Evolutionary conservation across 108 stramenopile species (phyloP), one percentile per base, ranked within the genome.

Genomic region (Thalassiosira profunda): DNA sequence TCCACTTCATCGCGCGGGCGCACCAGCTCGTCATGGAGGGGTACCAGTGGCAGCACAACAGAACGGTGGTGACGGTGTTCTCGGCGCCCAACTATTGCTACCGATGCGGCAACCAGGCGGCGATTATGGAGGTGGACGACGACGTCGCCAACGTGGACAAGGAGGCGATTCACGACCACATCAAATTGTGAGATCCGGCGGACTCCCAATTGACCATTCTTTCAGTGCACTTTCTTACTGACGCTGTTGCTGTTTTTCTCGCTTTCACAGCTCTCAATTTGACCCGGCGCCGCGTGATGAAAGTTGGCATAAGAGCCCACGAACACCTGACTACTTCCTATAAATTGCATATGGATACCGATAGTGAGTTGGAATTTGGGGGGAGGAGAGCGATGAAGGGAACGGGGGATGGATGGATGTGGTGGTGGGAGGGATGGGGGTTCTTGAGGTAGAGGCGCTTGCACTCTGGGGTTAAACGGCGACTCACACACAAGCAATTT

Each of bases 11-110:
- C 42, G 87, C 96, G 18, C 74, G 98, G 20, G 98, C 98, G 3
- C 98, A 98, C 72, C 98, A 98, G 76, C 86, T 98, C 24, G 98
- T 97, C 24, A 98, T 97, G 98, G 98, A 98, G 58, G 96, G 96
- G 14, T 88, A 90, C 80, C 79, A 89, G 84, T 86, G 85, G 84
- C 78, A 84, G 66, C 84, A 86, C 45, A 87, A 93, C 49, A 74
- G 89, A 72, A 92, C 84, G 23, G 86, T 97, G 45, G 97, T 99
- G 45, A 99, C 98, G 7, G 92, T 99, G 6, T 99, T 96, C 73
- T 93, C 91, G 17, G 98, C 98, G 15, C 98, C 98, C 41, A 99
- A 99, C 76, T 97, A 97, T 82, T 97, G 96, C 68, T 97, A 97
- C 80, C 83, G 96, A 59, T 97, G 96, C 64, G 98, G 98, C 30